A percentile compares a stretch with the other conserved stretches of the same genome.
These are phyloP conservation scores for Saturnispora kantuleensis DNA, from an alignment of 805 yeast species.

Conservation along the genomic window DNA sequence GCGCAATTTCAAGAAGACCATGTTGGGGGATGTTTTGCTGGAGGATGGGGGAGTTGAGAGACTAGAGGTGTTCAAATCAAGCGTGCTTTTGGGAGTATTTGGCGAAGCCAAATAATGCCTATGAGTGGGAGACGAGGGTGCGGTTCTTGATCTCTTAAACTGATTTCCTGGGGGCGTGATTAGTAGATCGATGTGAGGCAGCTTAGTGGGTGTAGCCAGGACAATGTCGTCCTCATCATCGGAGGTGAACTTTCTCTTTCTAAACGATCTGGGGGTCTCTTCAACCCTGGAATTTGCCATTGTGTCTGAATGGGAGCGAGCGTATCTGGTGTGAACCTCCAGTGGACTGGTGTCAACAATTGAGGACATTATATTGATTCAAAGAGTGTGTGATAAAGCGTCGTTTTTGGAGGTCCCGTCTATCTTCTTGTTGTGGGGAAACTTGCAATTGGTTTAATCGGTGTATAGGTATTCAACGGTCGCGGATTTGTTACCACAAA, in stretches of 20 bases:
- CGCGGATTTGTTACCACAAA: too few species aligned
- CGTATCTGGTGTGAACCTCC: slow-evolving; percentile 12
- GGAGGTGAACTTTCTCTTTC: slow-evolving; percentile 7
- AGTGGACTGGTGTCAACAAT: too few species aligned
- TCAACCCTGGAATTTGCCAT: slow-evolving; percentile 16
- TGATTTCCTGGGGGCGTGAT: slow-evolving; percentile 11
- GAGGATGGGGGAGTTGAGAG: slow-evolving; percentile 4
- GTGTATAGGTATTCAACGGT: too few species aligned
- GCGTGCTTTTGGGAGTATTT: slow-evolving; percentile 15
- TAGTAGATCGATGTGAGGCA: neutral
- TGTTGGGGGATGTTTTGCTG: slow-evolving; percentile 14
- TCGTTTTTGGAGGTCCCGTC: too few species aligned
- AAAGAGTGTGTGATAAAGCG: too few species aligned
- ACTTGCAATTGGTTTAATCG: too few species aligned
- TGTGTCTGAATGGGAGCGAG: slow-evolving; percentile 26
- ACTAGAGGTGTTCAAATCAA: neutral
- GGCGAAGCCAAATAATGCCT: slow-evolving; percentile 13
- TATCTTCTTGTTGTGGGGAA: too few species aligned
- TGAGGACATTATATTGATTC: too few species aligned
- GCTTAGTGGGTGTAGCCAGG: slow-evolving; percentile 5
- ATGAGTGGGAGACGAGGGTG: slow-evolving; percentile 23
- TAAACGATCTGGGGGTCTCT: neutral
- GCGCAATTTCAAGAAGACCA: slow-evolving; percentile 11
- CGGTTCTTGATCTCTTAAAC: slow-evolving; percentile 21
- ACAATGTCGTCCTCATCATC: slow-evolving; percentile 2